A percentile compares a stretch with the other conserved stretches of the same genome.
Evolutionary conservation across 1,284 basidiomycete genomes (phyloP).

Genomic region (Exobasidium cylindrosporum): DNA sequence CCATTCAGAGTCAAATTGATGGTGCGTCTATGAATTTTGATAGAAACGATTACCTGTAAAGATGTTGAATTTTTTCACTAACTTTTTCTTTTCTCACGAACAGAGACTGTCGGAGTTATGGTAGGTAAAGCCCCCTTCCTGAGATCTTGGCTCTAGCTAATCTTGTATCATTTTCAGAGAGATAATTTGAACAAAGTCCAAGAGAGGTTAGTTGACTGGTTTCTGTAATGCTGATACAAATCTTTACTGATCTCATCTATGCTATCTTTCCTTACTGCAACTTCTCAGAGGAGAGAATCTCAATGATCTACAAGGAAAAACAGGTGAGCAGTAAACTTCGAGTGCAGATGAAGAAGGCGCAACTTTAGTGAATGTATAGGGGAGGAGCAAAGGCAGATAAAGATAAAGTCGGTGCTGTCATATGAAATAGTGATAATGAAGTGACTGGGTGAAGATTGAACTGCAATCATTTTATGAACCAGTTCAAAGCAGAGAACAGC

Average conservation of each 20-base stretch:
- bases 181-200: conserved; percentile 85
- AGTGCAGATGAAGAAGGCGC: too few relatives aligned
- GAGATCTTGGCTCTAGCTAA: too few relatives aligned
- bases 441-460: too few relatives aligned
- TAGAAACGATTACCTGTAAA: background rate
- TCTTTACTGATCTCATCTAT: too few relatives aligned
- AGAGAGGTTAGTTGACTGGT: too few relatives aligned
- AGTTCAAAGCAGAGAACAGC: background rate
- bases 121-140: too few relatives aligned
- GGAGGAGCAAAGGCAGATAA: background rate
- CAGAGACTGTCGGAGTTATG: conserved; percentile 71
- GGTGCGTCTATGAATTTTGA: conserved; percentile 21
- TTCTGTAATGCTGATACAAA: too few relatives aligned
- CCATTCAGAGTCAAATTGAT: conserved; percentile 53
- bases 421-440: too few relatives aligned
- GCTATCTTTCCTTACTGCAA: too few relatives aligned
- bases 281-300: conserved; percentile 91
- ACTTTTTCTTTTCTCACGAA: background rate
- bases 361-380: too few relatives aligned
- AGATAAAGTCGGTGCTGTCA: too few relatives aligned
- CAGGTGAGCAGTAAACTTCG: conserved; percentile 81
- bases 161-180: too few relatives aligned
- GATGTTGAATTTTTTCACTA: background rate
- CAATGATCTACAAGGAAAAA: conserved; percentile 95
- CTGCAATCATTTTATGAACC: background rate